Evolutionary conservation across 805 yeast genomes (phyloP).

Genomic region (Starmerella vitae): DNA sequence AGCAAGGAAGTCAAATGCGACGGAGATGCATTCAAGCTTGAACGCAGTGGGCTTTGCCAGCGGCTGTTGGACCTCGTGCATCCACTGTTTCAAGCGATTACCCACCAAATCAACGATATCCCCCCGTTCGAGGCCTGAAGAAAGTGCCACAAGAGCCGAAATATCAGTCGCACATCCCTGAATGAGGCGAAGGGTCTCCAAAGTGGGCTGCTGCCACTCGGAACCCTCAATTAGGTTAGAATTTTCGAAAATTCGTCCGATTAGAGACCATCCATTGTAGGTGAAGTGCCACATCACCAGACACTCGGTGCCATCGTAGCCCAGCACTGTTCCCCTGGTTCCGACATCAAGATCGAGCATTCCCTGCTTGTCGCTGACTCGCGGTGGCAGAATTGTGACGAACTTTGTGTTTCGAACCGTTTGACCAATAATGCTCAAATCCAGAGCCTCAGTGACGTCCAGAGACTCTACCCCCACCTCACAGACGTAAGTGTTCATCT

Average conservation of each 20-base stretch:
- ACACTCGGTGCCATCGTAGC: conserved; percentile 27
- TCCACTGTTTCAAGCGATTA: conserved; percentile 47
- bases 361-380: conserved; percentile 36
- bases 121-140: conserved; percentile 36
- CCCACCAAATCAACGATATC: conserved; percentile 52
- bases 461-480: conserved; percentile 8
- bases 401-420: conserved; percentile 23
- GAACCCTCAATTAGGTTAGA: conserved; percentile 25
- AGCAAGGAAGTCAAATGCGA: conserved; percentile 35
- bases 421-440: conserved; percentile 34
- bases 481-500: conserved; percentile 46
- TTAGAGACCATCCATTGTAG: conserved; percentile 75
- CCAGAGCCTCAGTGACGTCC: conserved; percentile 27
- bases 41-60: background rate
- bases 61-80: conserved; percentile 4
- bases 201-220: conserved; percentile 30
- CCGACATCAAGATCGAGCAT: conserved; percentile 37
- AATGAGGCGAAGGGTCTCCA: conserved; percentile 40
- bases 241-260: conserved; percentile 68
- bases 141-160: conserved; percentile 30
- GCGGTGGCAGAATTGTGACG: conserved; percentile 44
- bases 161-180: conserved; percentile 32
- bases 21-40: conserved; percentile 1
- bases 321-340: conserved; percentile 58
- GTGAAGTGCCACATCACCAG: conserved; percentile 53